Base-by-base conservation (phyloP, 208 protist species). In the Crithidia brevicula region DNA sequence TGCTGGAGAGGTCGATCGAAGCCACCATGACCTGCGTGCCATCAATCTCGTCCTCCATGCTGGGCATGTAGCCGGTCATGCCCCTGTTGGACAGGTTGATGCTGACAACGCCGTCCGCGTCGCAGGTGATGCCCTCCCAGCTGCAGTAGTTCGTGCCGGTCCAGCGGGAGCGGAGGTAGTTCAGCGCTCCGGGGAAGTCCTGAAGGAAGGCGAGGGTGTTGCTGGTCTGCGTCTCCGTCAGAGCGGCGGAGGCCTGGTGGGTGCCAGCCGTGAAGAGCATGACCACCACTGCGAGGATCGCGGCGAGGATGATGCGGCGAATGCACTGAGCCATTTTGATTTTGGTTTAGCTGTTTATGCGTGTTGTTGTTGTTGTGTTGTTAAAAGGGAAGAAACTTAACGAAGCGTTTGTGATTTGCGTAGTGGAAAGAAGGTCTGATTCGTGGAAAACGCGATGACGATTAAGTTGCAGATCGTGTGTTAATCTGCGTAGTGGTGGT, bases 1-100 rank as follows among this genome's bases (percentile, higher is more conserved):
- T 77, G 64, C 64, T 62, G 36, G 40, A 67, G 30, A 77, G 15
- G 53, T 77, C 51, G 25, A 77, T 40, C 15, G 38, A 58, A 0
- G 15, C 11, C 13, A 72, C 67, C 34, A 49, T 46, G 4, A 72
- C 25, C 23, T 57, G 22, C 7, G 40, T 3, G 47, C 27, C 57
- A 18, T 38, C 47, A 25, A 42, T 25, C 42, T 15, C 40, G 53
- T 31, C 23, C 4, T 2, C 7, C 2, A 46, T n/a, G 27, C 13
- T 15, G 10, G 62, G 71, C 54, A 76, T 46, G 27, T 15, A 31
- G 22, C 71, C 71, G 3, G 16, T 10, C 27, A 69, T 33, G 61
- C 31, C n/a, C 34, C 22, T 38, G 34, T 46, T 54, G 46, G 53
- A 40, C 3, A 76, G 54, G 63, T 66, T 38, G 40, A 76, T 54